Percentiles rank a stretch among this genome's conserved stretches.
Evolutionary conservation across 495 filamentous ascomycete species (phyloP).

Genomic region (Aspergillus sparsus): DNA sequence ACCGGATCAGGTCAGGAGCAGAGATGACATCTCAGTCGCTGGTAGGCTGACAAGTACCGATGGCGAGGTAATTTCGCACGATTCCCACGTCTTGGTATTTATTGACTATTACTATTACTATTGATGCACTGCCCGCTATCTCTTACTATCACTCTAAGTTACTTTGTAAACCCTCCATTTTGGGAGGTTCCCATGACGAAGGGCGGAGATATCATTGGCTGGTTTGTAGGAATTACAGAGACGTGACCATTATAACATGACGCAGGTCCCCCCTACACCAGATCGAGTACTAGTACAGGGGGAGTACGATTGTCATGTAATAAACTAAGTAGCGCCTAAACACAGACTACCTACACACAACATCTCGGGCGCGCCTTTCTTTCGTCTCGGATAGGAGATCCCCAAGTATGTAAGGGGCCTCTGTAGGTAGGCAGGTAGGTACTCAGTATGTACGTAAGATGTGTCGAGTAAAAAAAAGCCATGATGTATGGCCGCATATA

Average conservation of each 20-base stretch:
- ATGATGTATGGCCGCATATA: neutral
- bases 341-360: neutral
- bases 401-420: slow-evolving; percentile 5
- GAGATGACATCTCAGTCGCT: slow-evolving; percentile 24
- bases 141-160: neutral
- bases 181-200: slow-evolving; percentile 11
- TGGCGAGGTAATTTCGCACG: slow-evolving; percentile 9
- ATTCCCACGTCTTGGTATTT: slow-evolving; percentile 10
- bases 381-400: slow-evolving; percentile 3
- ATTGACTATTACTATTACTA: neutral
- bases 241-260: slow-evolving; percentile 12
- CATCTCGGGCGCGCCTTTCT: neutral
- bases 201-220: slow-evolving; percentile 7
- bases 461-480: neutral
- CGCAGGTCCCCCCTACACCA: slow-evolving; percentile 8
- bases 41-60: slow-evolving; percentile 20
- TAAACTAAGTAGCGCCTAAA: neutral
- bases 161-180: neutral
- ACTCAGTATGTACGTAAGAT: neutral
- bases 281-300: neutral
- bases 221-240: neutral
- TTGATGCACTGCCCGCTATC: slow-evolving; percentile 7
- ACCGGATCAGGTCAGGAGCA: slow-evolving; percentile 30
- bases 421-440: neutral
- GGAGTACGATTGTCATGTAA: neutral